These are phyloP conservation scores for Discostella stelligera DNA, from an alignment of 352 stramenopile genomes.

Conservation along the genomic window DNA sequence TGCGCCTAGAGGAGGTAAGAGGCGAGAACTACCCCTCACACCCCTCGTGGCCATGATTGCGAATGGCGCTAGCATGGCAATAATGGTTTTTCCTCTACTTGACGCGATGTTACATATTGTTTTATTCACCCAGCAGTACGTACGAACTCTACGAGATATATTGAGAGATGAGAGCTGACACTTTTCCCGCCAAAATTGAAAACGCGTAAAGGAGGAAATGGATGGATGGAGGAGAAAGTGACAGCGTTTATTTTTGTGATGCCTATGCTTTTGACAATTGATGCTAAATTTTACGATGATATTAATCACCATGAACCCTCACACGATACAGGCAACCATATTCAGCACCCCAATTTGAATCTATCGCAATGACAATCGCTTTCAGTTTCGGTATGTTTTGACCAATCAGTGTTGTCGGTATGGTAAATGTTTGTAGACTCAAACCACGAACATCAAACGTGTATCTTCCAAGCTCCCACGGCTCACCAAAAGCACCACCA, in stretches of 20 bases:
- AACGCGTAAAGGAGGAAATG: background rate
- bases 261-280: too few species aligned
- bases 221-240: background rate
- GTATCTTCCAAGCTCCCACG: conserved; percentile 60
- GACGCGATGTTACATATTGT: too few species aligned
- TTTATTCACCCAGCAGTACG: too few species aligned
- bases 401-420: conserved; percentile 39
- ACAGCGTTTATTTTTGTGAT: background rate
- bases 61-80: background rate
- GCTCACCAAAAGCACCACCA: conserved; percentile 43
- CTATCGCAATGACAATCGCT: conserved; percentile 69
- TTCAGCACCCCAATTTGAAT: conserved; percentile 71
- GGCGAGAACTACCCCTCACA: background rate
- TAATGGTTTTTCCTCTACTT: background rate
- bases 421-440: conserved; percentile 36
- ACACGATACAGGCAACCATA: conserved; percentile 80
- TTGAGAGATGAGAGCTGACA: too few species aligned
- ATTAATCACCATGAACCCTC: conserved; percentile 1
- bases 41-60: background rate
- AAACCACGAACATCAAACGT: conserved; percentile 6
- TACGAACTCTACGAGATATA: too few species aligned
- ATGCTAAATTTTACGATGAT: background rate
- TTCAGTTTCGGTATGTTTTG: conserved; percentile 58
- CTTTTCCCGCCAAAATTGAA: too few species aligned
- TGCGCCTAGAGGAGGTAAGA: background rate